These are phyloP conservation scores for Acmispon strigosus DNA, from an alignment of 306 rosid species.

Conservation along the genomic window DNA sequence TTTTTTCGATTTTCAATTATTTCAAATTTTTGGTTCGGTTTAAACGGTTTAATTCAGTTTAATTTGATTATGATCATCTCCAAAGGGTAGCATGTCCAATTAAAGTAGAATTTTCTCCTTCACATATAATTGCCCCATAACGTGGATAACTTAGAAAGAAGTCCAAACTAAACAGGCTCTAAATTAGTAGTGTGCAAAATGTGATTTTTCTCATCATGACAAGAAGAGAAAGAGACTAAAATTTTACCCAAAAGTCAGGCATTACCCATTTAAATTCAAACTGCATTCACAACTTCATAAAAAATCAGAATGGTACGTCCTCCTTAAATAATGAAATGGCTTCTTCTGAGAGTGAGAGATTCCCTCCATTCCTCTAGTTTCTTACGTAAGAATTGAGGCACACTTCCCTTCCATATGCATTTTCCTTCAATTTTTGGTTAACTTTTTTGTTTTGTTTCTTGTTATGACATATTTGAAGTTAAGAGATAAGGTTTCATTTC, in stretches of 20 bases:
- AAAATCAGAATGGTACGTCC: too few relatives aligned
- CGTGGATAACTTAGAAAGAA: too few relatives aligned
- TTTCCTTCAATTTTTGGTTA: neutral
- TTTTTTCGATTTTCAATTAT: too few relatives aligned
- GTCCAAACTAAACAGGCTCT: neutral
- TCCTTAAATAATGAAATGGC: too few relatives aligned
- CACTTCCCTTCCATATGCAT: neutral
- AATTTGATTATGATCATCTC: too few relatives aligned
- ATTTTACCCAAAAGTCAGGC: neutral
- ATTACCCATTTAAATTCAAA: too few relatives aligned
- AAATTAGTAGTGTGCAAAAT: neutral
- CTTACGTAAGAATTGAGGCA: neutral
- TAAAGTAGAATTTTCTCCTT: neutral
- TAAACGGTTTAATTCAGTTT: too few relatives aligned
- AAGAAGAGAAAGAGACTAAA: slow-evolving; percentile 10
- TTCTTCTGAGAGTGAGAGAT: too few relatives aligned
- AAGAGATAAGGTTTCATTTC: slow-evolving; percentile 29
- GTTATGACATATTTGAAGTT: neutral
- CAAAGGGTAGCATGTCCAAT: neutral
- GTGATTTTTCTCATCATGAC: neutral
- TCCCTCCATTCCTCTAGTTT: too few relatives aligned
- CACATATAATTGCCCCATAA: too few relatives aligned
- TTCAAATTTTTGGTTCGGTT: too few relatives aligned
- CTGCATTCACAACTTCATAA: too few relatives aligned
- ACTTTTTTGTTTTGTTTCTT: neutral